These are phyloP conservation scores for Globisporangium abappressorium DNA, from an alignment of 352 stramenopile genomes.

Conservation along the genomic window DNA sequence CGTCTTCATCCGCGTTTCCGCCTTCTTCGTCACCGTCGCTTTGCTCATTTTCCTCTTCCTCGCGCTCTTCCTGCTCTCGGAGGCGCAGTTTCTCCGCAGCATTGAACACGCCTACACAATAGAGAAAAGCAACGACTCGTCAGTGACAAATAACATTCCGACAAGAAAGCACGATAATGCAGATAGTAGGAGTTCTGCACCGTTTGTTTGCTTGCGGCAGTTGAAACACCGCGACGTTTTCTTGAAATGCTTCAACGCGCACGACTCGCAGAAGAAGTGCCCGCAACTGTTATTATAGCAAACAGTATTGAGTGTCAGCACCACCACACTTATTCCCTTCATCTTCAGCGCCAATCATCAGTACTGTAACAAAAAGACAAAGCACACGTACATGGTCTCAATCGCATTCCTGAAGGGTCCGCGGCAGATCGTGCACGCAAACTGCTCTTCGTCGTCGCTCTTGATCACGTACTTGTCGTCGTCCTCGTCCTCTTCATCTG, in stretches of 20 bases:
- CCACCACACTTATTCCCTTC: background rate
- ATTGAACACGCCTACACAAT: conserved; percentile 78
- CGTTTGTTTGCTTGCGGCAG: conserved; percentile 94
- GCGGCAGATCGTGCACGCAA: conserved; percentile 96
- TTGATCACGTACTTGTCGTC: conserved; percentile 63
- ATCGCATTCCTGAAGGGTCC: conserved; percentile 92
- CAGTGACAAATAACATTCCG: too few relatives aligned
- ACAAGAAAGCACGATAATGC: too few relatives aligned
- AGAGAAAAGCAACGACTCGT: background rate
- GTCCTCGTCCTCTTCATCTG: conserved; percentile 56
- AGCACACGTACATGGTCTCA: conserved; percentile 77
- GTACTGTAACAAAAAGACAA: background rate
- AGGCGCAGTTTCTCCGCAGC: conserved; percentile 76
- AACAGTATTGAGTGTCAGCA: background rate
- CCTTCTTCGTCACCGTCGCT: conserved; percentile 16
- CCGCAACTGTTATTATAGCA: conserved; percentile 60
- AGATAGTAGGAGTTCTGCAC: conserved; percentile 16
- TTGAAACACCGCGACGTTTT: conserved; percentile 90
- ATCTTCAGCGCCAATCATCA: background rate
- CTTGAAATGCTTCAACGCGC: conserved; percentile 85
- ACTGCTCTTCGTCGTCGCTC: conserved; percentile 77
- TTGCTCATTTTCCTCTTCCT: conserved; percentile 14
- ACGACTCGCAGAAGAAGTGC: conserved; percentile 96
- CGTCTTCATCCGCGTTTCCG: background rate
- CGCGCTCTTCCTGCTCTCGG: conserved; percentile 36